Evolutionary conservation across 129 eudicot species (phyloP), one percentile per base, ranked within the genome.

Genomic region (Logfia minima): DNA sequence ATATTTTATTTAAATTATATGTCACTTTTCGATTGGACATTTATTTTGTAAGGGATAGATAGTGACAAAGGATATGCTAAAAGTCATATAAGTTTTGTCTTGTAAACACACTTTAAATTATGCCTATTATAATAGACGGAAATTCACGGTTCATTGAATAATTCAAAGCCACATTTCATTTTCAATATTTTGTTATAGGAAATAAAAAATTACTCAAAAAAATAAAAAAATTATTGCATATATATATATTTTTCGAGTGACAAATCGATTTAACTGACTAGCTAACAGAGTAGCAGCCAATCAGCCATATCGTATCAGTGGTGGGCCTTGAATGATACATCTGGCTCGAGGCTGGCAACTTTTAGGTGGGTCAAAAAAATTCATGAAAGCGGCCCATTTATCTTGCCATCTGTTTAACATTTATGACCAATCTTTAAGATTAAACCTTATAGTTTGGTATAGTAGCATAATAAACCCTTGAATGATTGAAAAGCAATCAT

Each of bases 261-360:
- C n/a, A 48, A 48, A 48, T 48, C 55, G 55, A 48, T 14, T 14
- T 48, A 11, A 48, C 55, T 14, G 55, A 48, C 5, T 48, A 48
- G 55, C 55, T 48, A 48, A 48, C 55, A 48, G 55, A 13, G 6
- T 48, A 48, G 55, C 55, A 48, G 55, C 18, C 66, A 61, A 45
- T 17, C 53, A 45, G 53, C 55, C 66, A 61, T 61, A 22, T 61
- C 66, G 34, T 61, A 61, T 10, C 66, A 61, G 18, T 59, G 65
- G 28, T 24, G 34, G 66, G 28, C 66, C 66, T 60, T 8, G 66
- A 23, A 60, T 60, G n/a, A 65, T 65, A 65, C 70, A 65, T 65
- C 70, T 66, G 70, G 70, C 13, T 28, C 21, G 70, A 66, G 24
- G 70, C 70, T 66, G 70, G 70, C 21, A 66, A 66, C 22, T 28